Conservation (phyloP, 495 filamentous ascomycete species). For the Hamigera avellanea region DNA sequence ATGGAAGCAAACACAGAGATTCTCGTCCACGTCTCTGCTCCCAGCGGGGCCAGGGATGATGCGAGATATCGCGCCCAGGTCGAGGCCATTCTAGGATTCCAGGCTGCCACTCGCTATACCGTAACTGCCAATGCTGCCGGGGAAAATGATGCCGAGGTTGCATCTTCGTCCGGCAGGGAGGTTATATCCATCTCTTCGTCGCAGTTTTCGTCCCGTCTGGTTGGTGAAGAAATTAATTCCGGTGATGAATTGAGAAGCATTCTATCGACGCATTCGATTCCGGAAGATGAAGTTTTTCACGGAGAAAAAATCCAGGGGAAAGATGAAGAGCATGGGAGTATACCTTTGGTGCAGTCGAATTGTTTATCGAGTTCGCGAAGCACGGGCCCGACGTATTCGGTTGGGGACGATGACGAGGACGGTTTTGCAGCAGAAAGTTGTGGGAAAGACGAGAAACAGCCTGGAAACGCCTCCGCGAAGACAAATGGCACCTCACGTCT, state of each 20-base stretch:
- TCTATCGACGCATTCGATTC: neutral
- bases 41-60: constrained; percentile 50
- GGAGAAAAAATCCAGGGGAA: too few relatives aligned
- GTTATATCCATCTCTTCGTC: neutral
- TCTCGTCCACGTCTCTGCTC: constrained; percentile 57
- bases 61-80: constrained; percentile 50
- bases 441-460: too few relatives aligned
- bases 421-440: too few relatives aligned
- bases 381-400: too few relatives aligned
- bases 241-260: constrained; percentile 4
- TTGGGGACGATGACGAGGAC: too few relatives aligned
- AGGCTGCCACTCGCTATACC: constrained; percentile 23
- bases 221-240: neutral
- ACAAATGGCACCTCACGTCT: too few relatives aligned
- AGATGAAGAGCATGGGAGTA: too few relatives aligned
- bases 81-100: constrained; percentile 47
- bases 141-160: neutral
- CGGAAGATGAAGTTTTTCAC: too few relatives aligned
- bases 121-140: constrained; percentile 4
- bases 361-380: too few relatives aligned
- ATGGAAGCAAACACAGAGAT: constrained; percentile 36
- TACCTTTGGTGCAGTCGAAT: too few relatives aligned
- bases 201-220: neutral
- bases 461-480: too few relatives aligned
- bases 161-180: neutral